A percentile compares a stretch with the other conserved stretches of the same genome.
Conservation (phyloP, 2,329 filamentous ascomycete genomes). For the Tolypocladium nubicola region DNA sequence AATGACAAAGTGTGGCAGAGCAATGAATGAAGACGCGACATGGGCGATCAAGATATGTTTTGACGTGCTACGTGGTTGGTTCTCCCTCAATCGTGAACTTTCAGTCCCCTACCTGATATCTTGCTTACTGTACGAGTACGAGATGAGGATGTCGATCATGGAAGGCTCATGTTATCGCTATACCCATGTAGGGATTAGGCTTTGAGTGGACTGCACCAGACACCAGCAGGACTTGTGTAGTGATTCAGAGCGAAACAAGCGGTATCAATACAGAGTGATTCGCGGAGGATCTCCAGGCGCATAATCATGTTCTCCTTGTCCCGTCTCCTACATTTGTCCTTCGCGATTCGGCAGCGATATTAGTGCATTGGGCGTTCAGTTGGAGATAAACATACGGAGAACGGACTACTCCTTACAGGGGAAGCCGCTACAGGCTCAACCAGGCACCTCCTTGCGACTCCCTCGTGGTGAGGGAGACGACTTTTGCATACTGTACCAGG, state of each 20-base stretch:
- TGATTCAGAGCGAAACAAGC: not conserved
- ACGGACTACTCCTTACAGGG: not conserved
- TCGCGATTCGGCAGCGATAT: not conserved
- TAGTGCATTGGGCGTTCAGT: too few relatives aligned
- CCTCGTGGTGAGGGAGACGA: not conserved
- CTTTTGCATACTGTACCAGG: not conserved
- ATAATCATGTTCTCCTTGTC: not conserved
- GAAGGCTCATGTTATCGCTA: not conserved
- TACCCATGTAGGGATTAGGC: too few relatives aligned
- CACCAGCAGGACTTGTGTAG: not conserved
- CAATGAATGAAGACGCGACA: not conserved
- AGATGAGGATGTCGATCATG: not conserved
- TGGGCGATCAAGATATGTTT: not conserved
- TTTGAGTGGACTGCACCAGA: too few relatives aligned
- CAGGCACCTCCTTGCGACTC: not conserved
- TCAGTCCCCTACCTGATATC: not conserved
- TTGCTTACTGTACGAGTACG: not conserved
- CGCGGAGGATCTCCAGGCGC: not conserved
- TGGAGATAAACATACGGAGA: not conserved
- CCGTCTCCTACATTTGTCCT: not conserved
- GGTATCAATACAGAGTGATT: not conserved
- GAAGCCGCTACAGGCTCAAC: not conserved
- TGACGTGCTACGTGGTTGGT: not conserved
- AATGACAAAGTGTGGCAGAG: constrained; percentile 8
- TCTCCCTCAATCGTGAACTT: not conserved